These are phyloP conservation scores for Silene uniflora DNA, from an alignment of 148 eudicot species.

Conservation along the genomic window DNA sequence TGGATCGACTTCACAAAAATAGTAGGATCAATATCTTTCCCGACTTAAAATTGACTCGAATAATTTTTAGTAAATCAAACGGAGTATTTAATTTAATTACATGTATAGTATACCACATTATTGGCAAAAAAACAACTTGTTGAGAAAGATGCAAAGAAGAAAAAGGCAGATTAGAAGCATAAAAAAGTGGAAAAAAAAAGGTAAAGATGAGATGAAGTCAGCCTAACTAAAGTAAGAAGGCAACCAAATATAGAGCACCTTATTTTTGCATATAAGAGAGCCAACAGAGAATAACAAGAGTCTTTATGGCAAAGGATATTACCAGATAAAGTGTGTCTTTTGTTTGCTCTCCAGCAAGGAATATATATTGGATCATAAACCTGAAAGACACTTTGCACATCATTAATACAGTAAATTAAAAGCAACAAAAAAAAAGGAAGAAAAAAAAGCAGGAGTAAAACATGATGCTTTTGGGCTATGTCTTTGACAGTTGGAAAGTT, in stretches of 20 bases:
- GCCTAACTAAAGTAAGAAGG: constrained; percentile 10
- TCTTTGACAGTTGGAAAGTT: background rate
- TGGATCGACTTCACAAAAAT: no score
- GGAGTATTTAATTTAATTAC: no score
- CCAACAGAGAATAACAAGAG: constrained; percentile 11
- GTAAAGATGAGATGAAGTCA: constrained; percentile 7
- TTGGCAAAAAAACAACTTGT: constrained; percentile 11
- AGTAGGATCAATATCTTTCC: no score
- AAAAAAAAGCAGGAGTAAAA: background rate
- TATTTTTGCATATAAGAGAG: constrained; percentile 18
- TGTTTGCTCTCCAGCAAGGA: constrained; percentile 2
- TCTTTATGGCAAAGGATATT: constrained; percentile 9
- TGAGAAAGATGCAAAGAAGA: constrained; percentile 7
- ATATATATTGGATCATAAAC: background rate
- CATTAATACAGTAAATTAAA: background rate
- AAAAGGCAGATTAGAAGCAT: background rate
- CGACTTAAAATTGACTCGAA: no score
- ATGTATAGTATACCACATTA: background rate
- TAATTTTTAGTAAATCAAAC: no score
- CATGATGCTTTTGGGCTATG: background rate
- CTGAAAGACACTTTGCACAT: background rate
- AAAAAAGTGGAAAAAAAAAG: background rate
- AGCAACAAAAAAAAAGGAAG: background rate
- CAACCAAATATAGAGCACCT: constrained; percentile 14
- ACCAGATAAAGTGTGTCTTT: constrained; percentile 23